Evolutionary conservation across 129 eudicot species (phyloP), one percentile per base, ranked within the genome.

Genomic region (Erigeron canadensis): DNA sequence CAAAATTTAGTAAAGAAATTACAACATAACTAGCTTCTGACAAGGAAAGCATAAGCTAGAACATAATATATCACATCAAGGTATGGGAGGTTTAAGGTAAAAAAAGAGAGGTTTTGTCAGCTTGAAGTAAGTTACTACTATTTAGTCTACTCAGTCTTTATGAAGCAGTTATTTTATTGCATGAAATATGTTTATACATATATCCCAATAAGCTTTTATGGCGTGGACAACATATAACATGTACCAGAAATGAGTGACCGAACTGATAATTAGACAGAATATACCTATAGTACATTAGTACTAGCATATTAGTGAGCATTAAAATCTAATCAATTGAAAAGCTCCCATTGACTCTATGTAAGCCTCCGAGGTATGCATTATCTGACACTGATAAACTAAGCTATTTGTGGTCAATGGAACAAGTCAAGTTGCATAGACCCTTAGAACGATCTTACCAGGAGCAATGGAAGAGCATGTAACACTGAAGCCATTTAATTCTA

Each of bases 151-250:
- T 28, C 34, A 28, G 34, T 28, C 34, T 43, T 39, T 41, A 50
- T 18, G 51, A 74, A 74, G 15, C 71, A 47, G 40, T 63, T 63
- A 44, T 1, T 50, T 63, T 63, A 44, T 1, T 50, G 50, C 63
- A 48, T n/a, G 39, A 41, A 34, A 47, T 47, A 45, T 62, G 19
- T 37, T 61, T 39, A 6, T 44, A 50, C 38, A 61, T 34, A 4
- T 7, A 63, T 63, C 69, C 77, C 73, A 47, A 13, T 19, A 66
- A 44, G 42, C 41, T 21, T 66, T 45, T 8, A 66, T 6, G 71
- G 42, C 38, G 19, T 11, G 42, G 58, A 12, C 11, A 48, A 48
- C 48, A 17, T 17, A 68, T 65, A 65, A n/a, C 10, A 65, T 16
- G 21, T n/a, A 65, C 40, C 34, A 28, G 34, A 28, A 28, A 28